phyloP scores from a whole-genome alignment of 2,329 filamentous ascomycete species.

The Colletotrichum lupini region DNA sequence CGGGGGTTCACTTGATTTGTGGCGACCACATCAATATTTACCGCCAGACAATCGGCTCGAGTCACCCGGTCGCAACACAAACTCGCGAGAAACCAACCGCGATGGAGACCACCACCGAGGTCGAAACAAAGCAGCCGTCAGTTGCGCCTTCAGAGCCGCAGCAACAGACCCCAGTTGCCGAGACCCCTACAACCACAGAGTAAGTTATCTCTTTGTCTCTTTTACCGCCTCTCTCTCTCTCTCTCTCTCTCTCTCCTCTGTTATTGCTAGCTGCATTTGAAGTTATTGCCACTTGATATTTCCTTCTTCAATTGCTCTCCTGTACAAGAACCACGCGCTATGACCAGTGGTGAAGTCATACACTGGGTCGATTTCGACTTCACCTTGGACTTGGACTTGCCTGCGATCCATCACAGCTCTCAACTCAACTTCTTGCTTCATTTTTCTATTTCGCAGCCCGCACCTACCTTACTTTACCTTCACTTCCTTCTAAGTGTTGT shows the following conservation, averaged over 20 bases:
- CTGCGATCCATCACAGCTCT: not conserved
- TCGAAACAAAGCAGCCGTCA: conserved; percentile 33
- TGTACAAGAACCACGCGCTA: not conserved
- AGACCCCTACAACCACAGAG: conserved; percentile 27
- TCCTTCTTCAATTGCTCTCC: not conserved
- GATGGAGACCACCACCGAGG: conserved; percentile 29
- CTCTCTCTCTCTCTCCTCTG: not conserved
- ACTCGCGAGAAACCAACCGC: not conserved
- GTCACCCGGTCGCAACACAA: conserved; percentile 4
- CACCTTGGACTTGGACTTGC: not conserved
- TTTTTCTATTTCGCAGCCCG: not conserved
- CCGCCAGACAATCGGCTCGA: not conserved
- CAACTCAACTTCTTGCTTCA: not conserved
- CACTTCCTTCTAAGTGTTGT: not conserved
- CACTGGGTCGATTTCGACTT: not conserved
- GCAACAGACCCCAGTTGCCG: conserved; percentile 26
- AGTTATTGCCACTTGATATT: not conserved
- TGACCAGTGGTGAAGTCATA: conserved; percentile 34
- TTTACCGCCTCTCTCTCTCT: not conserved
- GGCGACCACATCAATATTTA: not conserved
- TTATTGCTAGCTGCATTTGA: not conserved
- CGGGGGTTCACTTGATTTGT: conserved; percentile 7
- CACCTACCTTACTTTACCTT: not conserved
- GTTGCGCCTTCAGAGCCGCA: conserved; percentile 31
- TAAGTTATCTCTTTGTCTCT: conserved; percentile 2